These are phyloP conservation scores for Acorus gramineus DNA, from an alignment of 106 monocot genomes.

Conservation along the genomic window DNA sequence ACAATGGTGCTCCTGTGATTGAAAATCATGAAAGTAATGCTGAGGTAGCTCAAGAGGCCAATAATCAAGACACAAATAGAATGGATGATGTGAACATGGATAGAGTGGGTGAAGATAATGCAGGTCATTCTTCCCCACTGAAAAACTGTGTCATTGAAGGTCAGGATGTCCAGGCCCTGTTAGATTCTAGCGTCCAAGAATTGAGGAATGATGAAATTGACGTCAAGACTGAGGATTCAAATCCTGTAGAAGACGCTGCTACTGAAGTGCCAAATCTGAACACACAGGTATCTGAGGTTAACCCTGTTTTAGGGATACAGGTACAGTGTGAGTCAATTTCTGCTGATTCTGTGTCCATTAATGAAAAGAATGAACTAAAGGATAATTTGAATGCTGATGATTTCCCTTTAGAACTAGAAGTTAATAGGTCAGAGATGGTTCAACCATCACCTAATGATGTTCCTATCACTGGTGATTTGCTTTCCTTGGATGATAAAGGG, in stretches of 20 bases:
- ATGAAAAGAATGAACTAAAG: slow-evolving; percentile 75
- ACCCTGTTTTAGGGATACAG: slow-evolving; percentile 63
- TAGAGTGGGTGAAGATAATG: no score
- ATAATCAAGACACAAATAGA: background rate
- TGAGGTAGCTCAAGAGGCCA: slow-evolving; percentile 2
- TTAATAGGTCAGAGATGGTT: slow-evolving; percentile 57
- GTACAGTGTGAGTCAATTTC: slow-evolving; percentile 80
- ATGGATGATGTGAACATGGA: no score
- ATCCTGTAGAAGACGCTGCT: slow-evolving; percentile 25
- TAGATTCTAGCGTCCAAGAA: slow-evolving; percentile 1
- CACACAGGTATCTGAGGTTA: slow-evolving; percentile 90
- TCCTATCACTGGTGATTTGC: slow-evolving; percentile 30
- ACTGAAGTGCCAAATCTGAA: slow-evolving; percentile 19
- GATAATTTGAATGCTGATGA: slow-evolving; percentile 88
- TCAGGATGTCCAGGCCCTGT: background rate
- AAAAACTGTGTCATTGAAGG: no score
- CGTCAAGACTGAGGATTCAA: slow-evolving; percentile 17
- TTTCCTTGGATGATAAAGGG: slow-evolving; percentile 28
- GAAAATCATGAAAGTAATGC: slow-evolving; percentile 10
- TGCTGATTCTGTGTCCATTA: slow-evolving; percentile 69
- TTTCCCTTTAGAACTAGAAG: slow-evolving; percentile 84
- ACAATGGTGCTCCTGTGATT: background rate
- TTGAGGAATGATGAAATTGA: slow-evolving; percentile 2
- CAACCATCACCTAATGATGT: slow-evolving; percentile 47
- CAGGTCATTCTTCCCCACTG: no score